phyloP scores from a whole-genome alignment of 106 monocot species.

The Apostasia ramifera region DNA sequence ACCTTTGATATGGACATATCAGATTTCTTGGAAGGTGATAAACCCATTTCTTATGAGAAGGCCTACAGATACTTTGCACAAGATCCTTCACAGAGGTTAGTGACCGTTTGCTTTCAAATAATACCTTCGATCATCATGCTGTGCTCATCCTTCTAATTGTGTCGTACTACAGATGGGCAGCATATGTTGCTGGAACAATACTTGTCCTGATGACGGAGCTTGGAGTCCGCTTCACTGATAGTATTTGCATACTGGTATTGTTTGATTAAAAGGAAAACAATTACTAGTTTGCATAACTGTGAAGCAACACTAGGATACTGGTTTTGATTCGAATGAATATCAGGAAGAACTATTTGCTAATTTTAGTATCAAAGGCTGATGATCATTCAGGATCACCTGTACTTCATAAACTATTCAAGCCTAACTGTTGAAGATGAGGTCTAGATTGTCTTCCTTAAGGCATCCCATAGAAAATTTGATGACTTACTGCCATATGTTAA shows the following conservation, averaged over 20 bases:
- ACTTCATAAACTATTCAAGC: no score
- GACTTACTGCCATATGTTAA: no score
- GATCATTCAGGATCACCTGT: no score
- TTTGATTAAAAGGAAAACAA: background rate
- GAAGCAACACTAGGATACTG: no score
- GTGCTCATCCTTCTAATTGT: background rate
- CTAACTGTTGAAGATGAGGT: no score
- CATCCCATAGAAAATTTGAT: no score
- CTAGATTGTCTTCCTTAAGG: no score
- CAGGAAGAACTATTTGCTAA: no score
- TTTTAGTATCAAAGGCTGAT: no score
- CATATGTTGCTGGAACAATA: constrained; percentile 86
- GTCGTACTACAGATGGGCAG: constrained; percentile 64
- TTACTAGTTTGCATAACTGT: no score
- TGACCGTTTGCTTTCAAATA: background rate
- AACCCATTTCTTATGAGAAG: constrained; percentile 68
- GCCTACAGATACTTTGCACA: constrained; percentile 55
- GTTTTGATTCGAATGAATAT: no score
- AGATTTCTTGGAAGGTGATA: constrained; percentile 65
- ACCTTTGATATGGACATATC: constrained; percentile 84
- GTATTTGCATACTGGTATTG: constrained; percentile 78
- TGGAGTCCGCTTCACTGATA: constrained; percentile 56
- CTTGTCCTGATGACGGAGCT: constrained; percentile 88
- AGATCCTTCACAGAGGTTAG: constrained; percentile 83
- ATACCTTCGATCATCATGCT: background rate